Evolutionary conservation across 371 early-diverging fungal genomes (phyloP), one percentile per base, ranked within the genome.

Genomic region (Sporodiniella umbellata): DNA sequence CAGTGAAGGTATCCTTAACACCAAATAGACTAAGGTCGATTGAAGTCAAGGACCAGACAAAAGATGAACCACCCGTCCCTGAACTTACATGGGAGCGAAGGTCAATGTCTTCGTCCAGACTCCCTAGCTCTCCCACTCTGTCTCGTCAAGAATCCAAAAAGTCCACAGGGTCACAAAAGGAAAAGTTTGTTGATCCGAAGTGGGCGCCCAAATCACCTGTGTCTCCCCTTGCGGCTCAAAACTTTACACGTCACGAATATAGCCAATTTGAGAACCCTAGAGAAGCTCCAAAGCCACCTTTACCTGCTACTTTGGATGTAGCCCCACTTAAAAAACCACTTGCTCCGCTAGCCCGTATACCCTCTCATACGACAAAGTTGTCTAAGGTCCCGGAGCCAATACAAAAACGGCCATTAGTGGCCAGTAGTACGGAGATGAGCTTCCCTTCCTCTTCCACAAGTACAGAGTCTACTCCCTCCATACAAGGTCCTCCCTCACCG

Each of bases 21-120:
- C 84, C 84, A 3, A 81, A 77, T 53, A 72, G 84, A 42, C 57
- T 84, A 23, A 67, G 66, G 23, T 79, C 81, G 1, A 81, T 84
- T 37, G 84, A 84, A 53, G 68, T 81, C 1, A 58, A 58, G 35
- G 56, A 62, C 19, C 49, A 59, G 18, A 51, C 50, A 14, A 64
- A 44, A 15, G 56, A 50, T 1, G 55, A 55, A 14, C 47, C 18
- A 6, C 12, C 25, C 11, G 51, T 51, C 14, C 51, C 51, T 30
- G 23, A 26, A 24, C 45, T 48, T 8, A 52, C 55, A 8, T 72
- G 72, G 72, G 64, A 72, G 42, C 51, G 68, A 1, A 54, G 69
- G 3, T 68, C 68, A 3, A 63, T 58, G 5, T 46, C 66, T 31
- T 57, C 55, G 4, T 58, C 61, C 15, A 33, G 62, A 38, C 12